Evolutionary conservation across 2,329 filamentous ascomycete species (phyloP).

Genomic region (Cladophialophora yegresii): DNA sequence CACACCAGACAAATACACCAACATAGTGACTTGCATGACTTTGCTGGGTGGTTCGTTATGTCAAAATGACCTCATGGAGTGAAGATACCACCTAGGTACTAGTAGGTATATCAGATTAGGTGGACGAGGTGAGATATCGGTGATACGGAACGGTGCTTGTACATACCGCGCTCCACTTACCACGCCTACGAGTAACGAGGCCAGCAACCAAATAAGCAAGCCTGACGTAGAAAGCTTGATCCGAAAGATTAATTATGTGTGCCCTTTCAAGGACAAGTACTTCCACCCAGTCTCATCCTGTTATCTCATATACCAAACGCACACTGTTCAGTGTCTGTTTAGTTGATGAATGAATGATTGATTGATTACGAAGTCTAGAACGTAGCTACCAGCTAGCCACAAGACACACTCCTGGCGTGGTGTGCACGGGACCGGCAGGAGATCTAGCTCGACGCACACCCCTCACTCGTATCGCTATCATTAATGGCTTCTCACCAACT

Average conservation of each 20-base stretch:
- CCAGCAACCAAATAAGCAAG: not conserved
- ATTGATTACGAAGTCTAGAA: not conserved
- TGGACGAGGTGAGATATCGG: too few relatives aligned
- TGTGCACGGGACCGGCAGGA: not conserved
- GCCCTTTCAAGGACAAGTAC: too few relatives aligned
- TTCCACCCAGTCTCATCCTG: too few relatives aligned
- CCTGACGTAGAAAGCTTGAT: not conserved
- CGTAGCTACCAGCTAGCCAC: not conserved
- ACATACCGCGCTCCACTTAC: not conserved
- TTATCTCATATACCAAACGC: not conserved
- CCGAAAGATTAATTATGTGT: not conserved
- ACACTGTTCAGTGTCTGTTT: too few relatives aligned
- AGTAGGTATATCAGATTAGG: too few relatives aligned
- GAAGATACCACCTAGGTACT: too few relatives aligned
- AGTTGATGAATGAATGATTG: too few relatives aligned
- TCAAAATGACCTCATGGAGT: not conserved
- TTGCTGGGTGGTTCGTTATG: not conserved
- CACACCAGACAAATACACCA: not conserved
- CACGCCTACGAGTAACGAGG: not conserved
- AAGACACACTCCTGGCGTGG: not conserved
- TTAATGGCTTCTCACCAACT: not conserved
- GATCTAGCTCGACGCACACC: not conserved
- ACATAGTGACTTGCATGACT: not conserved
- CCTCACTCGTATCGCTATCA: not conserved
- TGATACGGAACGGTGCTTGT: not conserved